A percentile compares a stretch with the other conserved stretches of the same genome.
Evolutionary conservation across 257 asterid genomes (phyloP).

Genomic region (Scutellaria barbata): DNA sequence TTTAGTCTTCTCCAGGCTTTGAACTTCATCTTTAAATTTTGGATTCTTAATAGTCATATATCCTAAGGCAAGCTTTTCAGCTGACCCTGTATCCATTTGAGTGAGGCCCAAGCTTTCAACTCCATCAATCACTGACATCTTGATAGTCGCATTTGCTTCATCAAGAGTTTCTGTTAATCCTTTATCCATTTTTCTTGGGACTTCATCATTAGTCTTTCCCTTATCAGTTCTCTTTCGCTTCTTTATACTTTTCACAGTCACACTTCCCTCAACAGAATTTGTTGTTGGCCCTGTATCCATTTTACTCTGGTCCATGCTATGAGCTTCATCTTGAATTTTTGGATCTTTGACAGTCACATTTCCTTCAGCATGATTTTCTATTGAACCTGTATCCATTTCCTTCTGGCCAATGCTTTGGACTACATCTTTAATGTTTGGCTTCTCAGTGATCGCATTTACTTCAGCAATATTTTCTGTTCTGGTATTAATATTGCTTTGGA

Average conservation of each 20-base stretch:
- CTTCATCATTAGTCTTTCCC: conserved; percentile 23
- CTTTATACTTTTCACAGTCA: conserved; percentile 27
- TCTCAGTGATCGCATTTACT: conserved; percentile 15
- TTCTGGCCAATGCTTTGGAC: not conserved
- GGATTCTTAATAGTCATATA: not conserved
- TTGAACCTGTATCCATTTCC: conserved; percentile 2
- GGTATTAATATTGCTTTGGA: not conserved
- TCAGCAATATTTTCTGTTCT: conserved; percentile 22
- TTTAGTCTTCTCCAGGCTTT: not conserved
- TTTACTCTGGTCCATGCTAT: not conserved
- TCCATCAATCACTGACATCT: not conserved
- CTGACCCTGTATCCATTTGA: conserved; percentile 3
- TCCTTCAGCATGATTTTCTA: conserved; percentile 14
- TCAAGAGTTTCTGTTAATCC: conserved; percentile 16
- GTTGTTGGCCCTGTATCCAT: conserved; percentile 22
- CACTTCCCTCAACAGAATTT: conserved; percentile 20
- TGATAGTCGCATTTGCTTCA: conserved; percentile 2
- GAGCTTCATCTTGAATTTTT: conserved; percentile 22
- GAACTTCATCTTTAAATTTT: conserved; percentile 8
- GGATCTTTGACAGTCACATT: not conserved
- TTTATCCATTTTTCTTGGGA: not conserved
- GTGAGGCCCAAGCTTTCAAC: not conserved
- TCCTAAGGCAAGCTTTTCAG: conserved; percentile 5
- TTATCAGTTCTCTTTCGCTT: conserved; percentile 27
- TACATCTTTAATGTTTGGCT: conserved; percentile 9